These are phyloP conservation scores for Sodiomyces alkalinus DNA, from an alignment of 2,329 filamentous ascomycete genomes.

Conservation along the genomic window DNA sequence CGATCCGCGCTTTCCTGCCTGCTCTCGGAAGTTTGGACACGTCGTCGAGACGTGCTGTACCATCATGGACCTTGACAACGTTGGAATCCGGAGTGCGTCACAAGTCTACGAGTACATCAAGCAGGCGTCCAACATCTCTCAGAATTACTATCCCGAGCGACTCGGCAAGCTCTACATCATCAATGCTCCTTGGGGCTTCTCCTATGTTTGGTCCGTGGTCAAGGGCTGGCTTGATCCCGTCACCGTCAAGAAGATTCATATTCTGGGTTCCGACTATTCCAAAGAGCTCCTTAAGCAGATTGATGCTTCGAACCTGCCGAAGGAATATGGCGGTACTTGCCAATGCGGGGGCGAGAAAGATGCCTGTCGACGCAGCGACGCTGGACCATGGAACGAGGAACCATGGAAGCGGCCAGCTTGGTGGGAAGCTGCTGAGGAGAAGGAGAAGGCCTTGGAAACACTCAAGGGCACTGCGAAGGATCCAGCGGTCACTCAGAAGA, in stretches of 20 bases:
- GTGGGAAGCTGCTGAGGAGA: constrained; percentile 38
- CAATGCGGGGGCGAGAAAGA: constrained; percentile 44
- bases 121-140: constrained; percentile 74
- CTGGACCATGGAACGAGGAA: constrained; percentile 72
- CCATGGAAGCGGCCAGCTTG: constrained; percentile 48
- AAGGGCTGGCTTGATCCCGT: constrained; percentile 95
- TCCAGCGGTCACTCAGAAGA: constrained; percentile 19
- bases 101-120: constrained; percentile 82
- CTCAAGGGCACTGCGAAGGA: constrained; percentile 2
- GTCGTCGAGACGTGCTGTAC: constrained; percentile 97
- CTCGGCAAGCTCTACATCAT: constrained; percentile 93
- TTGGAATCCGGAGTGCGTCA: constrained; percentile 65
- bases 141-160: constrained; percentile 98
- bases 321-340: constrained; percentile 72
- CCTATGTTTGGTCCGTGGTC: constrained; percentile 67
- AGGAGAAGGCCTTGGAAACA: constrained; percentile 14
- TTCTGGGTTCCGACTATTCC: constrained; percentile 71
- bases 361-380: constrained; percentile 76
- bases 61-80: constrained; percentile 95
- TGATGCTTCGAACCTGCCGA: constrained; percentile 77
- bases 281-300: constrained; percentile 74
- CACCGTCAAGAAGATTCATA: constrained; percentile 89
- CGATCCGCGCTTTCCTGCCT: constrained; percentile 86
- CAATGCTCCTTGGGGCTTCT: constrained; percentile 96
- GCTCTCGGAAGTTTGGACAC: constrained; percentile 77